Conservation (phyloP, 768 basidiomycete genomes). For the Auriscalpium microsporum region DNA sequence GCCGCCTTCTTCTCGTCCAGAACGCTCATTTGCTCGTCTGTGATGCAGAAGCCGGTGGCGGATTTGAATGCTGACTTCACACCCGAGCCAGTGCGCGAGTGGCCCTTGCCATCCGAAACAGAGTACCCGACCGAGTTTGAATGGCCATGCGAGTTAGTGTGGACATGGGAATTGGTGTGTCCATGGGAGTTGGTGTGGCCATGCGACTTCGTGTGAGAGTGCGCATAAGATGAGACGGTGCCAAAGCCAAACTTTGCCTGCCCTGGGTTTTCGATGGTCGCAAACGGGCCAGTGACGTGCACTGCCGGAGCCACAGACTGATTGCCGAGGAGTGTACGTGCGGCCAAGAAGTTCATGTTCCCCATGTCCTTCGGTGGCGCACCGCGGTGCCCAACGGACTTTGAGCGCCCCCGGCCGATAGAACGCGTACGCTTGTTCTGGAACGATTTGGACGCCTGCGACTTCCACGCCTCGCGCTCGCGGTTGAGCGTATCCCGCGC, state of each 20-base stretch:
- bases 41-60: constrained; percentile 20
- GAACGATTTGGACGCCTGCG: constrained; percentile 52
- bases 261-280: constrained; percentile 11
- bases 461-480: constrained; percentile 61
- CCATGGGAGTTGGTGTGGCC: not conserved
- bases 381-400: constrained; percentile 37
- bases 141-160: not conserved
- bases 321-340: constrained; percentile 57
- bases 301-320: constrained; percentile 46
- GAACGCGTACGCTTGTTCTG: constrained; percentile 57
- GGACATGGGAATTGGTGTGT: constrained; percentile 14
- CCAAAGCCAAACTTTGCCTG: constrained; percentile 16
- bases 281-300: constrained; percentile 16
- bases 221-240: constrained; percentile 20
- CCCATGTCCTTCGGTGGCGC: constrained; percentile 22
- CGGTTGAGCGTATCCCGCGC: constrained; percentile 53
- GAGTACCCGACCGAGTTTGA: not conserved
- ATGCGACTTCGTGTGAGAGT: constrained; percentile 4
- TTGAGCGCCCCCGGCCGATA: constrained; percentile 54
- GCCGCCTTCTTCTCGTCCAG: not conserved
- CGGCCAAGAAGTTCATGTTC: constrained; percentile 51
- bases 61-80: constrained; percentile 28
- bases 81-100: constrained; percentile 34
- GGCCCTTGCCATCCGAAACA: constrained; percentile 12
- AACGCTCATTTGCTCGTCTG: constrained; percentile 15